phyloP scores from a whole-genome alignment of 192 early-diverging fungal genomes.

The Gryganskiella cystojenkinii region DNA sequence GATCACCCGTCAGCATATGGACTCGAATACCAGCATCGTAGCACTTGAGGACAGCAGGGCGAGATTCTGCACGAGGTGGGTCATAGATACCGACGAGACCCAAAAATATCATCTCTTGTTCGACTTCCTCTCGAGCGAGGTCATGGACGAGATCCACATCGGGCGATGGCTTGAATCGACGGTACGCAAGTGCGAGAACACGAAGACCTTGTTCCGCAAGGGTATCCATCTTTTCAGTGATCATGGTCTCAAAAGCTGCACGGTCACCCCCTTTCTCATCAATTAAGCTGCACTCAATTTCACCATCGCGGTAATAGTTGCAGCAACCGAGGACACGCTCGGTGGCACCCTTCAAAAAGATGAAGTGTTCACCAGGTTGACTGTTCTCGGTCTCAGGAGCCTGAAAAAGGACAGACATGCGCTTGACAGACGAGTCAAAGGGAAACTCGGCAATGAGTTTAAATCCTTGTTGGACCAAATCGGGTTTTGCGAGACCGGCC shows the following conservation, averaged over 20 bases:
- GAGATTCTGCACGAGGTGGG: slow-evolving; percentile 82
- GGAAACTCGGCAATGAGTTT: slow-evolving; percentile 70
- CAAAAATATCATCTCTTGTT: slow-evolving; percentile 78
- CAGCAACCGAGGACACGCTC: slow-evolving; percentile 87
- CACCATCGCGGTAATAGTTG: slow-evolving; percentile 58
- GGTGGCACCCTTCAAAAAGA: slow-evolving; percentile 92
- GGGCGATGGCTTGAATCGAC: slow-evolving; percentile 43
- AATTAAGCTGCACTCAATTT: slow-evolving; percentile 26
- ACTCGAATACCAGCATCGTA: slow-evolving; percentile 92
- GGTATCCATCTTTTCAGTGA: slow-evolving; percentile 66
- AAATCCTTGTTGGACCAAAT: slow-evolving; percentile 62
- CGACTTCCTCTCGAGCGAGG: slow-evolving; percentile 74
- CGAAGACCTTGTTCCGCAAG: slow-evolving; percentile 59
- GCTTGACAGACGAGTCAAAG: slow-evolving; percentile 84
- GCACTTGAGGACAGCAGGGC: slow-evolving; percentile 77
- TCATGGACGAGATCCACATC: slow-evolving; percentile 54
- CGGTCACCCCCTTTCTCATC: slow-evolving; percentile 62
- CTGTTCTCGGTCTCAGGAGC: slow-evolving; percentile 6
- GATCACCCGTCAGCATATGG: slow-evolving; percentile 96
- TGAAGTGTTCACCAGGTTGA: slow-evolving; percentile 53
- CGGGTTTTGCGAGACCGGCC: slow-evolving; percentile 76
- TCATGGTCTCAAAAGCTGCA: slow-evolving; percentile 76
- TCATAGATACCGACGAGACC: slow-evolving; percentile 95
- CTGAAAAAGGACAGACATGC: slow-evolving; percentile 87
- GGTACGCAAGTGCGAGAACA: slow-evolving; percentile 86